Evolutionary conservation across 2,329 filamentous ascomycete species (phyloP).

Genomic region (Lachnellula subtilissima): DNA sequence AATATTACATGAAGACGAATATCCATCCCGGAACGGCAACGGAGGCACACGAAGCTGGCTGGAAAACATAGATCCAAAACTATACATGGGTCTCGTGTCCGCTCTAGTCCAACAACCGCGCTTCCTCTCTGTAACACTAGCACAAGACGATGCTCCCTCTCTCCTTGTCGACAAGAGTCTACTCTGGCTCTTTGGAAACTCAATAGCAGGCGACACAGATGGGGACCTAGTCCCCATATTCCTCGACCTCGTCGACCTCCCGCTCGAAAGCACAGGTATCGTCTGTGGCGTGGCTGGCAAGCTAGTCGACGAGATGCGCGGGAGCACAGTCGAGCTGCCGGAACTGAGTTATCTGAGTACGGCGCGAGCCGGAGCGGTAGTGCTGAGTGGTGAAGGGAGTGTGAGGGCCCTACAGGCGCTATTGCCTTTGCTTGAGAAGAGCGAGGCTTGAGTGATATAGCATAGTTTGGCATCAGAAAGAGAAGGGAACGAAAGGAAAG

Average conservation of each 20-base stretch:
- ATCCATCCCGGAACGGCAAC: conserved; percentile 33
- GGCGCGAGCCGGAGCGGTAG: conserved; percentile 81
- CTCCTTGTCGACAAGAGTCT: conserved; percentile 67
- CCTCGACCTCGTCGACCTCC: conserved; percentile 74
- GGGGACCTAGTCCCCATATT: conserved; percentile 79
- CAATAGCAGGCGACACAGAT: conserved; percentile 70
- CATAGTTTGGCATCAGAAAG: background rate
- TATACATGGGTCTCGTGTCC: conserved; percentile 59
- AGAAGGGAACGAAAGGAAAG: background rate
- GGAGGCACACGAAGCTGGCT: conserved; percentile 42
- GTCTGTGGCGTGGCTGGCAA: conserved; percentile 88
- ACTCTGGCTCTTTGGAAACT: conserved; percentile 61
- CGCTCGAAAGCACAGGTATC: conserved; percentile 86
- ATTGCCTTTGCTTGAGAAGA: conserved; percentile 34
- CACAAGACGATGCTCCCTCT: conserved; percentile 68
- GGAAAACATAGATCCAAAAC: conserved; percentile 56
- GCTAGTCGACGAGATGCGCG: conserved; percentile 60
- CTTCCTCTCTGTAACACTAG: conserved; percentile 71
- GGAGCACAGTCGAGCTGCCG: conserved; percentile 34
- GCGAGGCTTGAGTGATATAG: background rate
- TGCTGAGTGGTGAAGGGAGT: conserved; percentile 71
- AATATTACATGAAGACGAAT: conserved; percentile 28
- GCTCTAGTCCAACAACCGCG: conserved; percentile 57
- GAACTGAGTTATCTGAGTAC: conserved; percentile 92
- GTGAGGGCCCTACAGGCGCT: conserved; percentile 70